Conservation (phyloP, 495 filamentous ascomycete genomes). For the Xylaria bambusicola region DNA sequence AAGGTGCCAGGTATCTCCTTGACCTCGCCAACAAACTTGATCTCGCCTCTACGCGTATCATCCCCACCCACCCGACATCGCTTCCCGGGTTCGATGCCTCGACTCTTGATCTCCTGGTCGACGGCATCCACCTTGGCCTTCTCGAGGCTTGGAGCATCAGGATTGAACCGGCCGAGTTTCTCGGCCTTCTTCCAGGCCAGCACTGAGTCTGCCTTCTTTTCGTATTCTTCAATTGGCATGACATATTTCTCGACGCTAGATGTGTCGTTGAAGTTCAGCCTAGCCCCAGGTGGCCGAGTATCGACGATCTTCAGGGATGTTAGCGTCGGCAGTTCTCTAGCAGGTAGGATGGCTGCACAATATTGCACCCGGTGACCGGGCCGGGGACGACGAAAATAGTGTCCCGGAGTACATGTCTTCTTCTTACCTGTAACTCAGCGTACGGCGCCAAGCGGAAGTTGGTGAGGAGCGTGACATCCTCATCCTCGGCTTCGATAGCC, state of each 20-base stretch:
- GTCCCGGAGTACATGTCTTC: neutral
- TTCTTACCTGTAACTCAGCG: constrained; percentile 75
- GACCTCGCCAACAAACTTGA: constrained; percentile 82
- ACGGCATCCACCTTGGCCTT: constrained; percentile 68
- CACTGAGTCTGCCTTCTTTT: constrained; percentile 79
- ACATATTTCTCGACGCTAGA: constrained; percentile 83
- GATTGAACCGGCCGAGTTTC: constrained; percentile 93
- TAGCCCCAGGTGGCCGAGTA: constrained; percentile 68
- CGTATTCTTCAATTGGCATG: constrained; percentile 80
- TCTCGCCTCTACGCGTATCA: constrained; percentile 76
- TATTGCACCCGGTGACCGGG: neutral
- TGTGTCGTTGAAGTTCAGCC: constrained; percentile 75
- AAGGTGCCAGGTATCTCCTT: constrained; percentile 71
- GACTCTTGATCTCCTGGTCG: constrained; percentile 62
- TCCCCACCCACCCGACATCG: constrained; percentile 64
- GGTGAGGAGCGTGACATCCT: constrained; percentile 64
- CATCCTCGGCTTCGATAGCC: constrained; percentile 63
- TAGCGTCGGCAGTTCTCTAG: neutral
- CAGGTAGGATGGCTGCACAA: neutral
- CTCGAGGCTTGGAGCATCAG: constrained; percentile 70
- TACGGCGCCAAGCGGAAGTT: constrained; percentile 67
- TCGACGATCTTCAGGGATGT: constrained; percentile 67
- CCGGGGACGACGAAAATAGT: neutral
- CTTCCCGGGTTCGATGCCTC: constrained; percentile 65
- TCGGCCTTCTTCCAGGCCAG: constrained; percentile 91